Base-by-base conservation (phyloP, 2,329 filamentous ascomycete genomes). In the Xylariaceae sp. region DNA sequence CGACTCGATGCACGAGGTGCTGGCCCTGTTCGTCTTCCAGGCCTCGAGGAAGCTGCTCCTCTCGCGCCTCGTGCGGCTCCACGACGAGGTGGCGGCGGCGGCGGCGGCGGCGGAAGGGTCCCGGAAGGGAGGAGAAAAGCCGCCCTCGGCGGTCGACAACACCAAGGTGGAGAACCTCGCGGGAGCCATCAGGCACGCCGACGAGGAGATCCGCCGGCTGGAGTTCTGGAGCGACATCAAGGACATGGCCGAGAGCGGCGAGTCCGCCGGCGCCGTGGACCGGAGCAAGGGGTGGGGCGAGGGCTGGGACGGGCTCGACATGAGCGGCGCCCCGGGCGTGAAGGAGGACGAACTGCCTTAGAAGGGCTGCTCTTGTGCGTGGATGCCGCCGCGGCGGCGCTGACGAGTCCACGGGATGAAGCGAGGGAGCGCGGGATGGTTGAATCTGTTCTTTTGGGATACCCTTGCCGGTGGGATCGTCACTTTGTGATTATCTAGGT, bases 171-270 rank as follows among this genome's bases (percentile, higher is more conserved):
- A 80, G 28, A 79, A 85, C 44, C 68, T 96, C n/a, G 70, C 77
- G 21, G 78, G 73, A 17, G 86, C 89, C 1, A 70, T 87, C 10
- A 70, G 79, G 40, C 80, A 84, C 30, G 87, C 86, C 2, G 83
- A 90, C 43, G 77, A 80, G 47, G 84, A 94, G 51, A 81, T 94
- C 31, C 79, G 79, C 37, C 80, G 73, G 39, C 65, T 94, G 5
- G 86, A 93, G 32, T 93, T 88, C 54, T 94, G 90, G 81, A 89
- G 83, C 52, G 85, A 94, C 52, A 75, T 86, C 42, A 84, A 79
- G 56, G 72, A 72, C 12, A 78, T 87, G 61, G 73, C 80, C 0
- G 66, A 69, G 42, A 60, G 58, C 9, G 72, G 71, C 19, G 62
- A 70, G 33, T 58, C 67, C 3, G 58, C 55, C 21, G 57, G 61